Conservation (phyloP, 805 yeast genomes). For the Metschnikowia sp. region DNA sequence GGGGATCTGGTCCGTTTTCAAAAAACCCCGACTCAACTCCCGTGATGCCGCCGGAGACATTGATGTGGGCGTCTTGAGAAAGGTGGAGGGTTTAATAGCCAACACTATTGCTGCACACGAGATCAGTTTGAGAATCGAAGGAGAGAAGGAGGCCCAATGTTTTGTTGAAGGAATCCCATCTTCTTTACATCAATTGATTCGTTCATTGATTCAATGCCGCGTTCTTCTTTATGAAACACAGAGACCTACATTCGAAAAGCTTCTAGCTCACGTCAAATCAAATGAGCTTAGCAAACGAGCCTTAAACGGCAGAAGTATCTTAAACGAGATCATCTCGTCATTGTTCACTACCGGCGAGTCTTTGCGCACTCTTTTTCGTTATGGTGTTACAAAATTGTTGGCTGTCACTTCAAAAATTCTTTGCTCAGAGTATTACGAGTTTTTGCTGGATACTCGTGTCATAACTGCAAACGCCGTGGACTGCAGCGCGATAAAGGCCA, state of each 20-base stretch:
- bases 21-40: not conserved
- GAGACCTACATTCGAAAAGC: constrained; percentile 1
- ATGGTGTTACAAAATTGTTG: constrained; percentile 29
- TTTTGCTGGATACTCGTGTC: not conserved
- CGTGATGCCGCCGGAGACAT: not conserved
- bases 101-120: constrained; percentile 58
- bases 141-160: constrained; percentile 19
- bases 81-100: constrained; percentile 22
- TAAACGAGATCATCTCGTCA: constrained; percentile 37
- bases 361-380: constrained; percentile 31
- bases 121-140: constrained; percentile 52
- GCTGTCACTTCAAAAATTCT: constrained; percentile 20
- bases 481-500: not conserved
- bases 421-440: constrained; percentile 12
- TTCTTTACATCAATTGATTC: constrained; percentile 30
- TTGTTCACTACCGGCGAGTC: constrained; percentile 47
- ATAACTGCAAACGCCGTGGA: no score
- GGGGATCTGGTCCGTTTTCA: not conserved
- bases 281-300: not conserved
- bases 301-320: constrained; percentile 26
- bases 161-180: constrained; percentile 28
- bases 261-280: not conserved
- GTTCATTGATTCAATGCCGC: constrained; percentile 43
- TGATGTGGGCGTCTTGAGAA: not conserved
- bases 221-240: constrained; percentile 2